phyloP scores from a whole-genome alignment of 2,329 filamentous ascomycete genomes.

The Neurospora sp. region DNA sequence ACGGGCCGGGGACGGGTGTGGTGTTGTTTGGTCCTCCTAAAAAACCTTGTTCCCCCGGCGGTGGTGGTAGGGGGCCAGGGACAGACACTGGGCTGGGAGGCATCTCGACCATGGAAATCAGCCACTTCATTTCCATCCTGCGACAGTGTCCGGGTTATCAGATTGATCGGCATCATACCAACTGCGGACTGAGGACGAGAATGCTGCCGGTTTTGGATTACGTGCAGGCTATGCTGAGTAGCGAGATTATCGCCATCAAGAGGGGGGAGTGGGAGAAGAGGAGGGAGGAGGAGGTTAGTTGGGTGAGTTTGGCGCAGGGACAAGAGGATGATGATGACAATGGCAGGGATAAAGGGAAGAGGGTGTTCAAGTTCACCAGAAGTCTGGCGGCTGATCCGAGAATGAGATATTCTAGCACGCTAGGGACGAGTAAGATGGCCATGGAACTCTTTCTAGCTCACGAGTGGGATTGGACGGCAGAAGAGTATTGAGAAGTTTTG shows the following conservation, averaged over 20 bases:
- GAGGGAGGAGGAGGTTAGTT: conserved; percentile 28
- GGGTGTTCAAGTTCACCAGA: conserved; percentile 40
- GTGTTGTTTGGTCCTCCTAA: neutral
- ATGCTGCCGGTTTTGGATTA: conserved; percentile 58
- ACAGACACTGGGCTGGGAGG: conserved; percentile 17
- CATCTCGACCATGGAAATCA: conserved; percentile 49
- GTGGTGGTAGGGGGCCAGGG: neutral
- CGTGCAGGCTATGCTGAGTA: conserved; percentile 46
- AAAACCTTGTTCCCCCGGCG: neutral
- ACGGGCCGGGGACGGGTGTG: neutral
- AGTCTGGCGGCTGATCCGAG: conserved; percentile 40
- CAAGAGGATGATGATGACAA: conserved; percentile 7
- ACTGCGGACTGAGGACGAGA: conserved; percentile 60
- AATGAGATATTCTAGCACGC: conserved; percentile 36
- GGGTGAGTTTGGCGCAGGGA: conserved; percentile 22
- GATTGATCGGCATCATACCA: conserved; percentile 61
- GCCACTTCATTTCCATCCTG: conserved; percentile 48
- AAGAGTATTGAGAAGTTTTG: conserved; percentile 20
- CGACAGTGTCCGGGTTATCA: conserved; percentile 64
- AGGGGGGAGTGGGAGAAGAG: conserved; percentile 37
- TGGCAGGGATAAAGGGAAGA: conserved; percentile 9
- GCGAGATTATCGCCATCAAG: conserved; percentile 34
- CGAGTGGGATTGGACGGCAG: conserved; percentile 52
- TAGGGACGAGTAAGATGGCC: conserved; percentile 42
- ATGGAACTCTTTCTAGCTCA: conserved; percentile 45